These are phyloP conservation scores for Takashimella tepidaria DNA, from an alignment of 1,284 basidiomycete genomes.

Conservation along the genomic window DNA sequence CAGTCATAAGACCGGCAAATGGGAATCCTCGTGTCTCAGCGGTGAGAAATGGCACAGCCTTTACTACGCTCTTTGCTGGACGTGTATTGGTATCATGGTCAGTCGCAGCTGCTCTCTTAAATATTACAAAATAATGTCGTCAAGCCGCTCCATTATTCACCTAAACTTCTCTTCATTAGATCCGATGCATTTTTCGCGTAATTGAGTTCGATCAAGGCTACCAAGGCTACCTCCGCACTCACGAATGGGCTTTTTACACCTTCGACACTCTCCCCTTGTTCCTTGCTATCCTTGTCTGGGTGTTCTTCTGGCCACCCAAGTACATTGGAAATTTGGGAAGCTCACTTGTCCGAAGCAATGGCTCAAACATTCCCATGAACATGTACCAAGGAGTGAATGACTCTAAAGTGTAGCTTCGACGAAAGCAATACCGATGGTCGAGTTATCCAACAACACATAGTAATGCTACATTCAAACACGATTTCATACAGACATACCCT, in stretches of 20 bases:
- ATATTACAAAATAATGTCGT: neutral
- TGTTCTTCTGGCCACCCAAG: conserved; percentile 29
- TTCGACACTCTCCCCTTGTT: conserved; percentile 58
- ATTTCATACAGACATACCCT: too few species aligned
- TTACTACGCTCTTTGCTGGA: conserved; percentile 54
- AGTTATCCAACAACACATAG: too few species aligned
- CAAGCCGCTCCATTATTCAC: too few species aligned
- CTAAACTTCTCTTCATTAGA: too few species aligned
- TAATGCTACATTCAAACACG: too few species aligned
- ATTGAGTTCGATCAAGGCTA: conserved; percentile 63
- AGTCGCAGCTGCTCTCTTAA: too few species aligned
- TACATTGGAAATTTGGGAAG: neutral
- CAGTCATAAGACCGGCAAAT: conserved; percentile 10
- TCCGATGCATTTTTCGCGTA: conserved; percentile 64
- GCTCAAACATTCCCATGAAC: neutral
- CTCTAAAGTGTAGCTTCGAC: too few species aligned
- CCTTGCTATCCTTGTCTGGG: conserved; percentile 53
- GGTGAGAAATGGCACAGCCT: conserved; percentile 57
- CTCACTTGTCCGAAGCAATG: neutral
- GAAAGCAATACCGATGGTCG: too few species aligned
- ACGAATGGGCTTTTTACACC: conserved; percentile 60
- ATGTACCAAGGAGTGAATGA: too few species aligned
- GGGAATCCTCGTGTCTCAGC: conserved; percentile 5
- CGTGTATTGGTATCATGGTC: conserved; percentile 61
- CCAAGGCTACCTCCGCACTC: conserved; percentile 58